phyloP scores from a whole-genome alignment of 2,329 filamentous ascomycete genomes.

The Fusarium nematophilum region DNA sequence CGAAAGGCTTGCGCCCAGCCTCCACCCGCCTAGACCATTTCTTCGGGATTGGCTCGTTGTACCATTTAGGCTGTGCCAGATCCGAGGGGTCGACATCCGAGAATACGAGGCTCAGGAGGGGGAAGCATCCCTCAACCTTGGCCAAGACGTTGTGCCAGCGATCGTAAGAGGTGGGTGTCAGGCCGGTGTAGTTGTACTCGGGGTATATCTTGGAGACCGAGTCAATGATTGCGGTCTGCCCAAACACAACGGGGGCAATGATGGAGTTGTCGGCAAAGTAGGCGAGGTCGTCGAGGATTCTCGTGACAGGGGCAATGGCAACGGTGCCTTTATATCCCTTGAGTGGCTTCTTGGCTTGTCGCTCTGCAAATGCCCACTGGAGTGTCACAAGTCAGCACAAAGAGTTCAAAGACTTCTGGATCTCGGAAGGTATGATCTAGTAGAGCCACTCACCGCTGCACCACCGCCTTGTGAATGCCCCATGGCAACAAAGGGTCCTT shows the following conservation, averaged over 20 bases:
- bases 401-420: too few species aligned
- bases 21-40: too few species aligned
- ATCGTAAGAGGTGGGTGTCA: conserved; percentile 19
- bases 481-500: too few species aligned
- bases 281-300: conserved; percentile 19
- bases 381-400: too few species aligned
- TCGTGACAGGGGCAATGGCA: conserved; percentile 23
- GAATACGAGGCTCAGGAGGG: conserved; percentile 5
- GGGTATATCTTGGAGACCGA: conserved; percentile 26
- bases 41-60: too few species aligned
- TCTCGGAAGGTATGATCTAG: too few species aligned
- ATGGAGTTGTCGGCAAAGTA: conserved; percentile 15
- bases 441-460: too few species aligned
- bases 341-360: conserved; percentile 24
- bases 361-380: conserved; percentile 29
- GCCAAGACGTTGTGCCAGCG: conserved; percentile 28
- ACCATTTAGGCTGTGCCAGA: too few species aligned
- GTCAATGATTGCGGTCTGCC: conserved; percentile 11
- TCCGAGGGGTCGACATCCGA: conserved; percentile 8
- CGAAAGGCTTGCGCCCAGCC: too few species aligned
- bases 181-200: conserved; percentile 22
- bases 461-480: too few species aligned
- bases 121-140: conserved; percentile 22
- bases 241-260: conserved; percentile 4
- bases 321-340: conserved; percentile 26